Conservation (phyloP, 345 rosid species). For the Linum lewisii region DNA sequence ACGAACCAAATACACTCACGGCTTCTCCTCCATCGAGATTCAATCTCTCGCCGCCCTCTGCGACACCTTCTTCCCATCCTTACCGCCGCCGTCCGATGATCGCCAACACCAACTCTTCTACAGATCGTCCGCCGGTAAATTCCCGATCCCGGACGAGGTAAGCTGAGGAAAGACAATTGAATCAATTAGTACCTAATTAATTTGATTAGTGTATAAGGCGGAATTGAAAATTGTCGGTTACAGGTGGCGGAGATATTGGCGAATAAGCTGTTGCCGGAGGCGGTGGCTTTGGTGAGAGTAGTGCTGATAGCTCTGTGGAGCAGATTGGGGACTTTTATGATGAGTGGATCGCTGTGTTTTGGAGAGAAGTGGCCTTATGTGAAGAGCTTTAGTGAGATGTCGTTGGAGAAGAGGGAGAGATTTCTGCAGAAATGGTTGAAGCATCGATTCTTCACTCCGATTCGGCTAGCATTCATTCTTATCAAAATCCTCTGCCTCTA, state of each 20-base stretch:
- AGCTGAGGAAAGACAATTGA: neutral
- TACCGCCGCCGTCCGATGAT: slow-evolving; percentile 11
- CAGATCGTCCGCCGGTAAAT: slow-evolving; percentile 36
- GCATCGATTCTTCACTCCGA: slow-evolving; percentile 31
- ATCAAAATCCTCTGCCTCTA: slow-evolving; percentile 37
- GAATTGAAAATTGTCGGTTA: too few relatives aligned
- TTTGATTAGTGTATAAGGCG: neutral
- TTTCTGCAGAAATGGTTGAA: slow-evolving; percentile 43
- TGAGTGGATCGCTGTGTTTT: slow-evolving; percentile 52
- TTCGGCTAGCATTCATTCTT: slow-evolving; percentile 38
- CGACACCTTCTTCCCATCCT: slow-evolving; percentile 46
- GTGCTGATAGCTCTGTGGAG: slow-evolving; percentile 43
- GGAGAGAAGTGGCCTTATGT: slow-evolving; percentile 40
- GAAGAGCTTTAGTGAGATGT: slow-evolving; percentile 32
- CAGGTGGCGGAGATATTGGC: slow-evolving; percentile 35
- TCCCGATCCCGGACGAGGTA: slow-evolving; percentile 34
- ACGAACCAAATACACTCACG: slow-evolving; percentile 20
- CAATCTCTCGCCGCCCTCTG: slow-evolving; percentile 38
- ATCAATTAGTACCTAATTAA: neutral
- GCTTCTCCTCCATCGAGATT: slow-evolving; percentile 44
- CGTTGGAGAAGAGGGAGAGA: slow-evolving; percentile 50
- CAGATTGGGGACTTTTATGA: slow-evolving; percentile 55
- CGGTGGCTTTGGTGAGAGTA: slow-evolving; percentile 27
- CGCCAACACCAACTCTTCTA: slow-evolving; percentile 30
- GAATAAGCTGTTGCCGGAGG: slow-evolving; percentile 24